Evolutionary conservation across 257 asterid species (phyloP), one percentile per base, ranked within the genome.

Genomic region (Catharanthus roseus): DNA sequence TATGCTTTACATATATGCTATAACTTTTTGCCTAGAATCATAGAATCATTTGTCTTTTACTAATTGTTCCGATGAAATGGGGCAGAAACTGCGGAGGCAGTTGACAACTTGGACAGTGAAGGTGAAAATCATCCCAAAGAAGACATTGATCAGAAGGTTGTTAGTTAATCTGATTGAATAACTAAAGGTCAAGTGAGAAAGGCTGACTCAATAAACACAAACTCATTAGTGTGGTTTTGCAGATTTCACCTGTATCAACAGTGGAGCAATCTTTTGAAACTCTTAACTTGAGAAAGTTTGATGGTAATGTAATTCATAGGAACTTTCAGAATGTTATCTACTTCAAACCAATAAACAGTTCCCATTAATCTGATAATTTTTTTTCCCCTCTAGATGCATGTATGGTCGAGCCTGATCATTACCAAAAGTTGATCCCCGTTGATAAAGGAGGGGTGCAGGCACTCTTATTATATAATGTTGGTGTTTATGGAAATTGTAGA

Each of bases 361-460:
- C 3, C 60, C 13, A 53, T 23, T 7, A 6, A 15, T 51, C 28
- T 51, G 57, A 51, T 51, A 51, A 21, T 51, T 21, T 11, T 50
- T 77, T 73, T 70, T n/a, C n/a, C n/a, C n/a, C n/a, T 77, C 62
- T 28, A 65, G 97, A 75, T 80, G 96, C 97, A 63, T 93, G 88
- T 83, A 89, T 82, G 73, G 95, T 93, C 10, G 97, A 89, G 74
- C 97, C 96, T 77, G 96, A 91, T 65, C 91, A 93, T 80, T 97
- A 93, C 74, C 97, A 91, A 85, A 93, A 95, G 39, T 86, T 96
- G 23, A 91, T 96, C 74, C 95, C 87, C 86, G 90, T 88, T 81
- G 96, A 92, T 77, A 96, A 91, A 85, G 97, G 99, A 64, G 97
- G 97, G 47, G 95, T 95, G 1, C 88, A 85, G 85, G 99, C 96